Conservation (phyloP, 345 rosid species). For the Salix udensis region DNA sequence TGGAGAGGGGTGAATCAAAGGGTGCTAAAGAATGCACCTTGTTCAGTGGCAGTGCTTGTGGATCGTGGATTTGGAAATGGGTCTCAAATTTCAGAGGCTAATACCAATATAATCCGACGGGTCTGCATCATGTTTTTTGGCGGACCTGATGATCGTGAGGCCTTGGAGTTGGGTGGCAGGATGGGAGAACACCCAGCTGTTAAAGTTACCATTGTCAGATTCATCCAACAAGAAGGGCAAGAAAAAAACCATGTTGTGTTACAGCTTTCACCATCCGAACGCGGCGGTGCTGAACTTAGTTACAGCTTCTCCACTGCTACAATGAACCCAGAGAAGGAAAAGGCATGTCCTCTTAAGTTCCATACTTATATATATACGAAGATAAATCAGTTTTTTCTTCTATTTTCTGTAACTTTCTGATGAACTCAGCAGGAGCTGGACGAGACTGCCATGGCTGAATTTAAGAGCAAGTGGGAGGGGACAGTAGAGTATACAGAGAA, state of each 20-base stretch:
- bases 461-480: constrained; percentile 12
- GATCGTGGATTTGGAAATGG: constrained; percentile 28
- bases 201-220: constrained; percentile 16
- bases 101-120: neutral
- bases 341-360: neutral
- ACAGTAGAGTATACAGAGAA: constrained; percentile 22
- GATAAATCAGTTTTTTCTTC: no score
- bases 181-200: constrained; percentile 20
- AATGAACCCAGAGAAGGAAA: neutral
- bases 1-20: constrained; percentile 35
- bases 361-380: no score
- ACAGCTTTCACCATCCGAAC: neutral
- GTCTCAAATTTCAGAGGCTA: neutral
- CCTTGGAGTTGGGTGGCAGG: constrained; percentile 22
- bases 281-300: no score
- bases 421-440: constrained; percentile 11
- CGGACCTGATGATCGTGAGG: constrained; percentile 32
- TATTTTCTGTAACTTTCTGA: neutral
- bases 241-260: neutral
- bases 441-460: neutral
- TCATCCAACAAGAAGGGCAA: neutral
- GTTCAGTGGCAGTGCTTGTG: constrained; percentile 39
- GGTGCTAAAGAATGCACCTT: constrained; percentile 31
- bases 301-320: neutral
- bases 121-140: constrained; percentile 26